Evolutionary conservation across 208 protist genomes (phyloP).

Genomic region (Porcisia deanei): DNA sequence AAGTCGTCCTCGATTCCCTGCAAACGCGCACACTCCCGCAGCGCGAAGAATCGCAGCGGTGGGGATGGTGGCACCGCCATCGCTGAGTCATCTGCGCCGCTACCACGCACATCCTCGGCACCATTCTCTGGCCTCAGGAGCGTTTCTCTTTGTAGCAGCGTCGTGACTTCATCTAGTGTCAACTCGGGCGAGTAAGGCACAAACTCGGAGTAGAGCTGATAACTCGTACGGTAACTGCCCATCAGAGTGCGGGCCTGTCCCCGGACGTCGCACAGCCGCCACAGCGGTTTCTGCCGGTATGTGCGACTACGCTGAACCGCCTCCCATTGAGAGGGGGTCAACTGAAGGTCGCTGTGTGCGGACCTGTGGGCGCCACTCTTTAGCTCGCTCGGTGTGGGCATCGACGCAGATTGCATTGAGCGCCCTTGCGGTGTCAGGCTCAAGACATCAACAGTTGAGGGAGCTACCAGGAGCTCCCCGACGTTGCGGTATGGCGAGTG

Average conservation of each 20-base stretch:
- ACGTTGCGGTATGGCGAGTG: slow-evolving; percentile 16
- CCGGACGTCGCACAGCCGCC: slow-evolving; percentile 47
- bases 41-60: slow-evolving; percentile 62
- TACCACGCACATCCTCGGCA: neutral
- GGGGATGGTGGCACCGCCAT: neutral
- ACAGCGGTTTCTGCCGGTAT: slow-evolving; percentile 48
- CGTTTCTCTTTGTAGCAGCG: neutral
- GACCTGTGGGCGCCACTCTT: neutral
- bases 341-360: slow-evolving; percentile 17
- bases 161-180: slow-evolving; percentile 8
- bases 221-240: slow-evolving; percentile 67
- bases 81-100: neutral
- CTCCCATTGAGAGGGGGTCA: slow-evolving; percentile 55
- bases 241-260: slow-evolving; percentile 64
- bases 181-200: slow-evolving; percentile 35
- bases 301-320: slow-evolving; percentile 50
- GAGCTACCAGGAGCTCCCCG: slow-evolving; percentile 15
- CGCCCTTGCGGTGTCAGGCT: neutral
- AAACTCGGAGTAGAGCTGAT: slow-evolving; percentile 79
- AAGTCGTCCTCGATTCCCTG: slow-evolving; percentile 73
- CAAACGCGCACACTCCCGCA: slow-evolving; percentile 78
- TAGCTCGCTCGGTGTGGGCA: neutral
- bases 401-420: neutral
- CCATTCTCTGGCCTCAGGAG: neutral
- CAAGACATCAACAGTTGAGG: neutral